These are phyloP conservation scores for Sextonia rubra DNA, from an alignment of 164 flowering plant genomes.

Conservation along the genomic window DNA sequence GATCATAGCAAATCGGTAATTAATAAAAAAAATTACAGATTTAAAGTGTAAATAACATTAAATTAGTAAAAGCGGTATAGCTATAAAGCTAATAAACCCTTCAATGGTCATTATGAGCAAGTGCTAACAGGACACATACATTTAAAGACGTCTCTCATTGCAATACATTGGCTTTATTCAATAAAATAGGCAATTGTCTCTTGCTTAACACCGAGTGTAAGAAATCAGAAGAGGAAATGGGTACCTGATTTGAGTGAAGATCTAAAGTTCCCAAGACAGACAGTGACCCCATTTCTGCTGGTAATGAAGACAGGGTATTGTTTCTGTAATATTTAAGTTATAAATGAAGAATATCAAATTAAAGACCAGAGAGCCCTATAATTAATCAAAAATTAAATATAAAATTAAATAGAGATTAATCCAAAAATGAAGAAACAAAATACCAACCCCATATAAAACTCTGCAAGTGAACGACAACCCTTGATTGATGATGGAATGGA, in stretches of 20 bases:
- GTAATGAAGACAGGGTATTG: slow-evolving; percentile 66
- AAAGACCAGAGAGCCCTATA: slow-evolving; percentile 5
- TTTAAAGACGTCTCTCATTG: no score
- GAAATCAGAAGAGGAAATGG: slow-evolving; percentile 1
- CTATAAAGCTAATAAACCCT: no score
- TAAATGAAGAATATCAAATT: slow-evolving; percentile 11
- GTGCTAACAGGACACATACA: no score
- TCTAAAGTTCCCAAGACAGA: slow-evolving; percentile 72
- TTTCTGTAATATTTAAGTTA: slow-evolving; percentile 43
- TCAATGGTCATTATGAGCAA: no score
- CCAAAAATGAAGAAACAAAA: slow-evolving; percentile 7
- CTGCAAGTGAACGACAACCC: slow-evolving; percentile 70
- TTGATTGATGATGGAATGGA: slow-evolving; percentile 78
- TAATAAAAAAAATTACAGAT: no score
- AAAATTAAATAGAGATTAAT: background rate
- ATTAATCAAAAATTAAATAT: background rate
- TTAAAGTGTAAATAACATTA: no score
- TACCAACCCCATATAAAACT: slow-evolving; percentile 78
- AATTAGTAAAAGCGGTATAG: no score
- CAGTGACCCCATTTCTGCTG: slow-evolving; percentile 71
- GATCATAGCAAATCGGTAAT: no score
- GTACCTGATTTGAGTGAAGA: slow-evolving; percentile 94
- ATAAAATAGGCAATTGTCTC: no score
- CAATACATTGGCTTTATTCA: no score
- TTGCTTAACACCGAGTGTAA: background rate